Conservation (phyloP, 2,329 filamentous ascomycete genomes). For the Sclerotinia trifoliorum region DNA sequence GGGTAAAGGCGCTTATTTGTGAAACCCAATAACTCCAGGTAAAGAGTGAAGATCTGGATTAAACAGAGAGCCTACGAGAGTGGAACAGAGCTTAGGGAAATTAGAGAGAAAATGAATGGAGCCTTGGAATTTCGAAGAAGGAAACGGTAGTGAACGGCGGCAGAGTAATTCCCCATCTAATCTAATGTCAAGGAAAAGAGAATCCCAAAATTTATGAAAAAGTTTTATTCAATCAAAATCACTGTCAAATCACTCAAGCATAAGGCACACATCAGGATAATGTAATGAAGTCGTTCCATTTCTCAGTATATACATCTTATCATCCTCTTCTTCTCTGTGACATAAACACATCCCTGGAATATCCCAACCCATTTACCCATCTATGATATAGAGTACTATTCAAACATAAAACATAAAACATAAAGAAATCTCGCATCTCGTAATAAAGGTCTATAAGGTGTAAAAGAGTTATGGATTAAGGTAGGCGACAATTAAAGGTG, state of each 20-base stretch:
- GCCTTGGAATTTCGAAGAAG: not conserved
- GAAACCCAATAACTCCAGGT: not conserved
- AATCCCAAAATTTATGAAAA: too few relatives aligned
- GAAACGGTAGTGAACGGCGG: not conserved
- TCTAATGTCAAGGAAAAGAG: not conserved
- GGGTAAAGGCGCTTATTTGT: slow-evolving; percentile 2
- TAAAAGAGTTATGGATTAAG: slow-evolving; percentile 17
- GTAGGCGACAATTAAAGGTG: slow-evolving; percentile 19
- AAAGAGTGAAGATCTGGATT: slow-evolving; percentile 5
- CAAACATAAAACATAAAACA: slow-evolving; percentile 20
- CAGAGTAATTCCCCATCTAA: not conserved
- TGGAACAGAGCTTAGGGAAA: not conserved
- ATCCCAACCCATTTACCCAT: slow-evolving; percentile 21
- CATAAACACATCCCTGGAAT: slow-evolving; percentile 18
- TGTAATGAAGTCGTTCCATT: slow-evolving; percentile 21
- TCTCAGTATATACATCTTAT: slow-evolving; percentile 20
- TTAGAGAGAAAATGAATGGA: not conserved
- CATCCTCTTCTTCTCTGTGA: slow-evolving; percentile 8
- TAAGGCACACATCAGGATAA: not conserved
- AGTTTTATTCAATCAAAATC: not conserved
- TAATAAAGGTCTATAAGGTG: slow-evolving; percentile 21
- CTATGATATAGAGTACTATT: slow-evolving; percentile 15
- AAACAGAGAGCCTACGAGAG: not conserved
- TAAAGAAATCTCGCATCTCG: slow-evolving; percentile 19
- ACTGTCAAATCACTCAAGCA: not conserved